Conservation (phyloP, 2,329 filamentous ascomycete species). For the Ilyonectria sp. region DNA sequence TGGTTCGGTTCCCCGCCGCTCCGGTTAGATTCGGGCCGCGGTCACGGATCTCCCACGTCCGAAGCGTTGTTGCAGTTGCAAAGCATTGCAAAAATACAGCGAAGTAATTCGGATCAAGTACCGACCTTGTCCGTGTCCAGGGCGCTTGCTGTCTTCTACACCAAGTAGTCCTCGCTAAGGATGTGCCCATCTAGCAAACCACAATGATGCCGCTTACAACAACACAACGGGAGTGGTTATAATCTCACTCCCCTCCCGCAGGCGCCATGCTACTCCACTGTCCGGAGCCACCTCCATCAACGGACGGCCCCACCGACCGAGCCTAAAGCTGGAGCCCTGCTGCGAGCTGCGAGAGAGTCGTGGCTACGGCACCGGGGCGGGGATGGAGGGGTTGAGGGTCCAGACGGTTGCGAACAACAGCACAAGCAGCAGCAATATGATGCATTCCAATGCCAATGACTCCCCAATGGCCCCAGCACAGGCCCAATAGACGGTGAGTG, state of each 20-base stretch:
- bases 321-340: slow-evolving; percentile 26
- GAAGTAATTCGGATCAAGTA: slow-evolving; percentile 8
- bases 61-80: slow-evolving; percentile 11
- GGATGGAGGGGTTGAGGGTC: slow-evolving; percentile 15
- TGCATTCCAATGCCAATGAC: slow-evolving; percentile 17
- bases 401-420: slow-evolving; percentile 17
- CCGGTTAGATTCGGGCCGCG: slow-evolving; percentile 47
- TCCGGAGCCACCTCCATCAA: slow-evolving; percentile 38
- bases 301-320: slow-evolving; percentile 42
- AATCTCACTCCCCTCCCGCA: slow-evolving; percentile 43
- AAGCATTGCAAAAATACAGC: slow-evolving; percentile 8
- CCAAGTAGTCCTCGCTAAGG: not conserved
- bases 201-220: slow-evolving; percentile 15
- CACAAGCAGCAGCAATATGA: slow-evolving; percentile 13
- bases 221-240: slow-evolving; percentile 31
- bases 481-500: slow-evolving; percentile 35
- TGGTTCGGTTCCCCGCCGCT: slow-evolving; percentile 8
- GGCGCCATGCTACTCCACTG: slow-evolving; percentile 24
- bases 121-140: not conserved
- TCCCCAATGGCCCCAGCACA: slow-evolving; percentile 12
- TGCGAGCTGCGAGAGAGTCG: slow-evolving; percentile 19
- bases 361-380: slow-evolving; percentile 24
- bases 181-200: slow-evolving; percentile 12
- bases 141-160: not conserved
- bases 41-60: slow-evolving; percentile 33